These are phyloP conservation scores for Millerago galiae DNA, from an alignment of 805 yeast species.

Conservation along the genomic window DNA sequence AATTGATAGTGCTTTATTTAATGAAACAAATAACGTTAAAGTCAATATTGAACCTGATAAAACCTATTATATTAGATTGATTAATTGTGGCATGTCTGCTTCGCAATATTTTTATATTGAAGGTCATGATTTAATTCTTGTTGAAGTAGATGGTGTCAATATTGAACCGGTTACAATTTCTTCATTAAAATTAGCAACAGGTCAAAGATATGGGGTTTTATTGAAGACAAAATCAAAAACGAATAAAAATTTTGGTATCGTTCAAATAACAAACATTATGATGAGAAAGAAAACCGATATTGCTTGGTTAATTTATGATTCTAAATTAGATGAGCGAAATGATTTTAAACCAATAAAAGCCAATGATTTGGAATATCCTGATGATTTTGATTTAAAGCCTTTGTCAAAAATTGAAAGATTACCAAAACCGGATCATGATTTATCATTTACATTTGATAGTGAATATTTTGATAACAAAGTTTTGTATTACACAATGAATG, in stretches of 20 bases:
- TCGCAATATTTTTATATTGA: constrained; percentile 50
- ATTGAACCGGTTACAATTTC: constrained; percentile 43
- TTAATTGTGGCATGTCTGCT: constrained; percentile 52
- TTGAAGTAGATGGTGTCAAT: constrained; percentile 55
- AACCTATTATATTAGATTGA: constrained; percentile 43
- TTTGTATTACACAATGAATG: constrained; percentile 66
- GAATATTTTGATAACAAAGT: constrained; percentile 57
- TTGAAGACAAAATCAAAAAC: constrained; percentile 42
- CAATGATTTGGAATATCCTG: constrained; percentile 23
- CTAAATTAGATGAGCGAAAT: constrained; percentile 35
- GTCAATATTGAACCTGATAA: constrained; percentile 37
- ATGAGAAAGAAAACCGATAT: constrained; percentile 62
- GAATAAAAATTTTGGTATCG: constrained; percentile 37
- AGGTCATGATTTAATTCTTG: constrained; percentile 44
- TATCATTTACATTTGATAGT: constrained; percentile 46
- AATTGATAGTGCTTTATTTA: constrained; percentile 40
- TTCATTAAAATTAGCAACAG: constrained; percentile 55
- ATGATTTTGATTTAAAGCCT: constrained; percentile 33
- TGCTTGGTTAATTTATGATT: constrained; percentile 48
- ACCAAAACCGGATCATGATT: constrained; percentile 44
- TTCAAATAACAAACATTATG: constrained; percentile 50
- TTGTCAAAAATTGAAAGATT: constrained; percentile 34
- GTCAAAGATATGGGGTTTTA: constrained; percentile 69
- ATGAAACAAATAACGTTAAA: constrained; percentile 40
- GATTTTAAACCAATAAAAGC: constrained; percentile 22